Conservation (phyloP, 345 rosid species). For the Salix suchowensis region DNA sequence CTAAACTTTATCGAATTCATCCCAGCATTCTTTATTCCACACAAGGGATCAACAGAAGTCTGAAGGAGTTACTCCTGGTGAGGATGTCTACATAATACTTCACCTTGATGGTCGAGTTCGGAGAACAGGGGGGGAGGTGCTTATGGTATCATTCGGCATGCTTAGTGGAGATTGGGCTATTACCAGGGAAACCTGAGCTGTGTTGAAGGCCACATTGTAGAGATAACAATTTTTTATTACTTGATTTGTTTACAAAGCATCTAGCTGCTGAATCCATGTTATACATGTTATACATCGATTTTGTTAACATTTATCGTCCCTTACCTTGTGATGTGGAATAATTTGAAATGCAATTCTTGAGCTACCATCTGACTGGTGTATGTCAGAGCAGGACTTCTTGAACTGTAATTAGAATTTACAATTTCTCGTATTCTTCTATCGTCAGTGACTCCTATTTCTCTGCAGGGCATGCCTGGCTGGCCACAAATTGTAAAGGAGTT, state of each 20-base stretch:
- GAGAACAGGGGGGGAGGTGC: slow-evolving; percentile 75
- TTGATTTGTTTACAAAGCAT: not conserved
- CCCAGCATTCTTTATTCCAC: not conserved
- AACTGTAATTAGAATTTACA: not conserved
- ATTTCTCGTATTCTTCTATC: not conserved
- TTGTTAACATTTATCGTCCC: not conserved
- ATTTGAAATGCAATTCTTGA: not conserved
- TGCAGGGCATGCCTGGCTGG: slow-evolving; percentile 94
- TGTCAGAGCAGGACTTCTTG: not conserved
- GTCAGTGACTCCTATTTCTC: not conserved
- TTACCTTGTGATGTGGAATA: no score
- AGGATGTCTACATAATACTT: slow-evolving; percentile 79
- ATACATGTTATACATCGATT: no score
- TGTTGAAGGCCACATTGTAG: not conserved
- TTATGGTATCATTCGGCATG: not conserved
- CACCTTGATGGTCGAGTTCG: slow-evolving; percentile 96
- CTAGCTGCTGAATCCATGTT: not conserved
- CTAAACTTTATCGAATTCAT: not conserved
- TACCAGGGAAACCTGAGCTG: not conserved
- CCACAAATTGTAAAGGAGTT: slow-evolving; percentile 68
- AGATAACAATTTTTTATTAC: no score
- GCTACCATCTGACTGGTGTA: not conserved
- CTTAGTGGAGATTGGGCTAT: not conserved
- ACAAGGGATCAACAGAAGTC: slow-evolving; percentile 78
- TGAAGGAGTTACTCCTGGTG: slow-evolving; percentile 81